Evolutionary conservation across 2,329 filamentous ascomycete genomes (phyloP).

Genomic region (Lasiodiplodia citricola): DNA sequence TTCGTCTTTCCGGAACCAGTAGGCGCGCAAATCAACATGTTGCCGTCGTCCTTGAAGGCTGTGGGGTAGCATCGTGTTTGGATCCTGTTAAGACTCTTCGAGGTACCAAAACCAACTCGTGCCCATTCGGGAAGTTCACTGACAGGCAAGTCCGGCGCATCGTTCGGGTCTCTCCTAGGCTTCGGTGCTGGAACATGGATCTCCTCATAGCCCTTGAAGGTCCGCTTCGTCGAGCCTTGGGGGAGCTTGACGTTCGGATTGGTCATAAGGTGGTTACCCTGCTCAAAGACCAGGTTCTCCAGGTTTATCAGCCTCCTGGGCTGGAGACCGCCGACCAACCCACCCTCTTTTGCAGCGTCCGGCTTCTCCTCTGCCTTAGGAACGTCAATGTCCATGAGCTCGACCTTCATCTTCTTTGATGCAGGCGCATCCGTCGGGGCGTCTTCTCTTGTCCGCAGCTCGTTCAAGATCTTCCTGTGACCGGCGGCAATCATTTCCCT

Average conservation of each 20-base stretch:
- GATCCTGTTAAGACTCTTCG: constrained; percentile 90
- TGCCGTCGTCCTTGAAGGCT: constrained; percentile 92
- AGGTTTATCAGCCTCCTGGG: constrained; percentile 89
- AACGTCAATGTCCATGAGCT: constrained; percentile 85
- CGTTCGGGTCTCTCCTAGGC: constrained; percentile 78
- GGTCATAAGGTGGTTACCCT: constrained; percentile 99
- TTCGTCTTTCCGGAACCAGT: constrained; percentile 99
- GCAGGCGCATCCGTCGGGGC: constrained; percentile 65
- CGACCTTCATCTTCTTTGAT: constrained; percentile 78
- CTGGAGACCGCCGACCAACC: constrained; percentile 79
- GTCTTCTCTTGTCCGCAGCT: constrained; percentile 76
- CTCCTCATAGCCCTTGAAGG: constrained; percentile 98
- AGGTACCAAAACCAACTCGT: constrained; percentile 79
- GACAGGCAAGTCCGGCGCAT: constrained; percentile 77
- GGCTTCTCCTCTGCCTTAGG: constrained; percentile 62
- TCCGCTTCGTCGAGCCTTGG: constrained; percentile 91
- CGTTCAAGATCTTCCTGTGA: constrained; percentile 83
- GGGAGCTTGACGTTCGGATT: constrained; percentile 94
- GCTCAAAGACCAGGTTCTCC: constrained; percentile 95
- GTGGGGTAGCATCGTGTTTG: constrained; percentile 92
- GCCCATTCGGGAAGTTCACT: constrained; percentile 94
- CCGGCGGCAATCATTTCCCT: constrained; percentile 91
- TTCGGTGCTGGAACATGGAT: constrained; percentile 96
- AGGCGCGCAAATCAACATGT: constrained; percentile 96
- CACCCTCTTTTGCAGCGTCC: constrained; percentile 47